These are phyloP conservation scores for Neurospora crassa DNA, from an alignment of 2,329 filamentous ascomycete species.

Conservation along the genomic window DNA sequence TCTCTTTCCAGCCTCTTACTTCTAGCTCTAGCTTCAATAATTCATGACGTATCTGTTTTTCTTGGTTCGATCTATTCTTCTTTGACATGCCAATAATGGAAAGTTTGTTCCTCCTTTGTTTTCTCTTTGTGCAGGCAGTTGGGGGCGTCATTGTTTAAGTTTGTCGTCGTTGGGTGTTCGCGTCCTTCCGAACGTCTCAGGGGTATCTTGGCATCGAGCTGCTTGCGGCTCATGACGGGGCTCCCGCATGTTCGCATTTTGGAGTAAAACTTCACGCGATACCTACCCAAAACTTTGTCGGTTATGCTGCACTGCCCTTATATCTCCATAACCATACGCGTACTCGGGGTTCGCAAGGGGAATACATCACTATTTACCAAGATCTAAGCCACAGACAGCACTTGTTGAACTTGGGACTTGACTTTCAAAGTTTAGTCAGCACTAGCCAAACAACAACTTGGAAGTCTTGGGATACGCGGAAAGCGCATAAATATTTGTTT, in stretches of 20 bases:
- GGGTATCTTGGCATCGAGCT: background rate
- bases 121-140: background rate
- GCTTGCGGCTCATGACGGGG: background rate
- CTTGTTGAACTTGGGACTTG: background rate
- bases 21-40: too few relatives aligned
- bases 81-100: background rate
- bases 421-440: background rate
- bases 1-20: background rate
- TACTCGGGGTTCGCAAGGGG: background rate
- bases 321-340: background rate
- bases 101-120: background rate
- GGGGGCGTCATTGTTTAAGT: background rate
- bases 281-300: too few relatives aligned
- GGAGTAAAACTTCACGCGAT: too few relatives aligned
- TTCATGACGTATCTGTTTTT: background rate
- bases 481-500: background rate
- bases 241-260: background rate
- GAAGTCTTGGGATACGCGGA: background rate
- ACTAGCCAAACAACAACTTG: background rate
- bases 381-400: background rate
- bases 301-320: background rate
- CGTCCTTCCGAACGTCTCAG: background rate
- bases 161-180: background rate
- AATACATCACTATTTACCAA: background rate
- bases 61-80: background rate